Evolutionary conservation across 305 asterid species (phyloP).

Genomic region (Fraxinus sp.): DNA sequence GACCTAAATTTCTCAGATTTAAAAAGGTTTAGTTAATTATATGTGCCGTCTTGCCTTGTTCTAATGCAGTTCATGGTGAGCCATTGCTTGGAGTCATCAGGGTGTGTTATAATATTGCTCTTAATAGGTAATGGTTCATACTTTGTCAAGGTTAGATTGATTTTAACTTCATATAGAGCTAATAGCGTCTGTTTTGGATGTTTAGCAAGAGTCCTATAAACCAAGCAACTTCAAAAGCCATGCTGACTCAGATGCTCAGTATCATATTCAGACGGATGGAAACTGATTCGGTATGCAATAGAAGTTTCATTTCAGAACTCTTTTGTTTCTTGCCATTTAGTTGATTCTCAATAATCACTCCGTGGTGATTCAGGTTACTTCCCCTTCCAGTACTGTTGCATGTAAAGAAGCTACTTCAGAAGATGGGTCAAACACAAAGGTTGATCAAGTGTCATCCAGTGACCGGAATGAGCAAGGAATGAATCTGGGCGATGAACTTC

Average conservation of each 20-base stretch:
- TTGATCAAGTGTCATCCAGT: conserved; percentile 55
- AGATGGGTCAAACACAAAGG: conserved; percentile 44
- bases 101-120: conserved; percentile 96
- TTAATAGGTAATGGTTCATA: conserved; percentile 69
- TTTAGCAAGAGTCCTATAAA: conserved; percentile 96
- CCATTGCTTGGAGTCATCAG: conserved; percentile 85
- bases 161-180: conserved; percentile 28
- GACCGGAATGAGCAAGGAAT: conserved; percentile 54
- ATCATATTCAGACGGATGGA: conserved; percentile 88
- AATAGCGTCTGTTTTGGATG: conserved; percentile 34
- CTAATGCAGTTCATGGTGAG: conserved; percentile 94
- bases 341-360: conserved; percentile 15
- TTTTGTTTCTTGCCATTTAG: conserved; percentile 25
- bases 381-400: conserved; percentile 46
- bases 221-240: conserved; percentile 98
- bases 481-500: conserved; percentile 53
- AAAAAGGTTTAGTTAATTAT: conserved; percentile 18
- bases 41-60: conserved; percentile 26
- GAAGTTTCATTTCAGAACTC: conserved; percentile 19
- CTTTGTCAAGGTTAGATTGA: conserved; percentile 26
- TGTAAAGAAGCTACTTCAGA: conserved; percentile 40
- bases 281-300: conserved; percentile 65
- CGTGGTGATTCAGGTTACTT: conserved; percentile 51
- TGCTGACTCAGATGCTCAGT: conserved; percentile 96
- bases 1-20: neutral